phyloP scores from a whole-genome alignment of 352 stramenopile species.

The Pythium myriotylum region DNA sequence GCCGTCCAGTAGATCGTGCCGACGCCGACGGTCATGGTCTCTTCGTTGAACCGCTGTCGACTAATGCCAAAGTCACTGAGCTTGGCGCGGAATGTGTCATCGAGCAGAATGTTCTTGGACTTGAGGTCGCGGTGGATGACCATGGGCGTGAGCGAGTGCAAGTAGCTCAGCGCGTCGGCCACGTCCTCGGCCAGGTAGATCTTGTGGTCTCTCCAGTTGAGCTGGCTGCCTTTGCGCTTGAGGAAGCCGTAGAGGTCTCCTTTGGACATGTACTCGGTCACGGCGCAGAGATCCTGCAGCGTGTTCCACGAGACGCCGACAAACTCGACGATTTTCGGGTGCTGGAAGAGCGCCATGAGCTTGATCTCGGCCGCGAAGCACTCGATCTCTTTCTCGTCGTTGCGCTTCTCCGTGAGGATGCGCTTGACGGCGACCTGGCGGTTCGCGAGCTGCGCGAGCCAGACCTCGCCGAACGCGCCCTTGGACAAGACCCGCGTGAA shows the following conservation, averaged over 20 bases:
- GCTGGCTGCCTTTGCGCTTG: conserved; percentile 61
- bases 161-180: conserved; percentile 67
- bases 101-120: conserved; percentile 74
- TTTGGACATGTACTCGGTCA: conserved; percentile 85
- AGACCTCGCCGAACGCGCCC: conserved; percentile 87
- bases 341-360: conserved; percentile 81
- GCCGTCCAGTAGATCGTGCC: conserved; percentile 87
- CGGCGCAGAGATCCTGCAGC: conserved; percentile 65
- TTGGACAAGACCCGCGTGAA: conserved; percentile 86
- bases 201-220: conserved; percentile 79
- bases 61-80: conserved; percentile 83
- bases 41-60: conserved; percentile 69
- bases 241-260: conserved; percentile 78
- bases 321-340: conserved; percentile 86
- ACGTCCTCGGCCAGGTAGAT: conserved; percentile 76
- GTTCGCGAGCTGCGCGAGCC: conserved; percentile 81
- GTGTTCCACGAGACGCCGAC: conserved; percentile 77
- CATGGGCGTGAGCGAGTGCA: conserved; percentile 69
- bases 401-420: conserved; percentile 79
- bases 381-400: conserved; percentile 85
- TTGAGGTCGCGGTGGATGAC: conserved; percentile 78
- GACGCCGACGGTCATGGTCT: conserved; percentile 83
- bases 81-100: conserved; percentile 64
- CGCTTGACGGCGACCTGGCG: conserved; percentile 81
- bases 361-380: conserved; percentile 86